Percentiles rank a stretch among this genome's conserved stretches.
These are phyloP conservation scores for Pythium sp. DNA, from an alignment of 352 stramenopile species.

Conservation along the genomic window DNA sequence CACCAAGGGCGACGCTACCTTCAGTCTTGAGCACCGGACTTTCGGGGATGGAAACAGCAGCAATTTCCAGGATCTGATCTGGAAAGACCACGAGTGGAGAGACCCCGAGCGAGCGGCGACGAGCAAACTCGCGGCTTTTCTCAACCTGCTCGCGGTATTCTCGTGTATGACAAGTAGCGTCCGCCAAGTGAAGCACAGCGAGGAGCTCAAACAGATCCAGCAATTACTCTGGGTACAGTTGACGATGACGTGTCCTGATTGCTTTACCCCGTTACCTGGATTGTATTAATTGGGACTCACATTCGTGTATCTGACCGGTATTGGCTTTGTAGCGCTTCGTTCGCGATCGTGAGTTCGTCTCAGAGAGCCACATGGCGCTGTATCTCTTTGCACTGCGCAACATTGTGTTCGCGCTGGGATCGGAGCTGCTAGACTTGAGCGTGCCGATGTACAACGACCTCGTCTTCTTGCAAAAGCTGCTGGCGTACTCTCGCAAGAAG, in stretches of 20 bases:
- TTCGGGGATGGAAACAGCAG: neutral
- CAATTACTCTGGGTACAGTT: constrained; percentile 10
- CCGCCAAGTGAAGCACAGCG: constrained; percentile 11
- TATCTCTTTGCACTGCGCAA: constrained; percentile 19
- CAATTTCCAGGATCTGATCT: constrained; percentile 9
- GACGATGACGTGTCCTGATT: neutral
- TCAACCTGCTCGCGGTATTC: constrained; percentile 18
- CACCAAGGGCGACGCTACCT: neutral
- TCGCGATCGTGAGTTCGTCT: constrained; percentile 18
- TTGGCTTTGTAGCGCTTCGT: constrained; percentile 14
- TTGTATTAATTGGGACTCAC: no score
- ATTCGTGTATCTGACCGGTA: no score
- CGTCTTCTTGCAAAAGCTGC: constrained; percentile 17
- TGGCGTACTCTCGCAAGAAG: constrained; percentile 13
- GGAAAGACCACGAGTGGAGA: constrained; percentile 12
- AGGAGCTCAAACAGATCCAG: constrained; percentile 18
- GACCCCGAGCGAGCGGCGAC: neutral
- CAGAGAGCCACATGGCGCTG: constrained; percentile 14
- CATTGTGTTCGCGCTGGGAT: constrained; percentile 14
- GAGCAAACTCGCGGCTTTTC: constrained; percentile 11
- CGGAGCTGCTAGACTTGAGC: neutral
- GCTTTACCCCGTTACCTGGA: no score
- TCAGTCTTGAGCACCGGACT: neutral
- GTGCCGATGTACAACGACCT: constrained; percentile 14
- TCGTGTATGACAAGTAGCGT: constrained; percentile 6